These are phyloP conservation scores for Colletotrichum sp. DNA, from an alignment of 2,329 filamentous ascomycete species.

Conservation along the genomic window DNA sequence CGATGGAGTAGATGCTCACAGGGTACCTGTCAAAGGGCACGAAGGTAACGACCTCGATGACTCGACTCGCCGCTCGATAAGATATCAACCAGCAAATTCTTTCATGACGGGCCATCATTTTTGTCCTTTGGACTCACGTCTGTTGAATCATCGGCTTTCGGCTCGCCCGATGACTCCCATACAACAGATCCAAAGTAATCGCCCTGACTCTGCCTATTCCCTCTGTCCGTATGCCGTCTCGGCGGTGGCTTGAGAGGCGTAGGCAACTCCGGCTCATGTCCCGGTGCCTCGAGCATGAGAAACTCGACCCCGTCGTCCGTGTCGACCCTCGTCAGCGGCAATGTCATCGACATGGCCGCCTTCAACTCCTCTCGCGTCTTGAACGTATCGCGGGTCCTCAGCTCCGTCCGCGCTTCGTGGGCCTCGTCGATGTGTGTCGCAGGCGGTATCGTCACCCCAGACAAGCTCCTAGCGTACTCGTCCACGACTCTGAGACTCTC, in stretches of 20 bases:
- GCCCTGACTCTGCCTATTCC: neutral
- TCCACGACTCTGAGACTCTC: neutral
- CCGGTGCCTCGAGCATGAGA: neutral
- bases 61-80: neutral
- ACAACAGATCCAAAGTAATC: neutral
- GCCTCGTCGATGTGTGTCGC: neutral
- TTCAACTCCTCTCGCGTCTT: neutral
- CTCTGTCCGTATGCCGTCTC: neutral
- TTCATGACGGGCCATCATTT: neutral
- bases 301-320: constrained; percentile 14
- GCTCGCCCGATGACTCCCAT: neutral
- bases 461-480: neutral
- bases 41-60: neutral
- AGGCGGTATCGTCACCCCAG: neutral
- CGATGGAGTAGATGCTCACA: neutral
- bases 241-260: constrained; percentile 8
- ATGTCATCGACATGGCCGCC: neutral
- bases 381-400: neutral
- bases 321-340: neutral
- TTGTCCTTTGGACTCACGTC: neutral
- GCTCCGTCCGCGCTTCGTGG: neutral
- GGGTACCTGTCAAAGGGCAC: neutral
- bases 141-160: neutral
- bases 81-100: neutral
- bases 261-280: neutral